A percentile compares a stretch with the other conserved stretches of the same genome.
phyloP scores from a whole-genome alignment of 768 basidiomycete species.

The Pholiota molesta region DNA sequence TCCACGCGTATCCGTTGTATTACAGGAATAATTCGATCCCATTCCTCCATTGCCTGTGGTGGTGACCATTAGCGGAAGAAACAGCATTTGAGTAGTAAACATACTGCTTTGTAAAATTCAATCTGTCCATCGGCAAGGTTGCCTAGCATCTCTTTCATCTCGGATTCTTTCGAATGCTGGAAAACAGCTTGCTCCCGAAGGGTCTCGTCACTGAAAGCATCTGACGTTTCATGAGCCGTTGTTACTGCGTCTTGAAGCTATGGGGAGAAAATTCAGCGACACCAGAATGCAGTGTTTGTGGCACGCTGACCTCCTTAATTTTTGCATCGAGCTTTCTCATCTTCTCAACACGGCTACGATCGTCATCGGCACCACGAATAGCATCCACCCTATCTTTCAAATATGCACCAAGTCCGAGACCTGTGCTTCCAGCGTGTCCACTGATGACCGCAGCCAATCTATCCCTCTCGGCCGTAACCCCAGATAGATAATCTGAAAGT shows the following conservation, averaged over 20 bases:
- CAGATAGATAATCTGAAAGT: constrained; percentile 90
- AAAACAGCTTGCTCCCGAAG: constrained; percentile 89
- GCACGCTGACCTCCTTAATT: constrained; percentile 84
- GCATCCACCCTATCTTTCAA: constrained; percentile 91
- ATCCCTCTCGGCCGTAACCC: constrained; percentile 92
- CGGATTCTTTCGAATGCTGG: constrained; percentile 87
- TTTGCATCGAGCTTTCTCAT: constrained; percentile 91
- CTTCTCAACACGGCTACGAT: constrained; percentile 89
- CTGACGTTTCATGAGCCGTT: constrained; percentile 92
- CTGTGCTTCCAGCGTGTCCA: constrained; percentile 85
- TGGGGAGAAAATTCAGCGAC: constrained; percentile 12
- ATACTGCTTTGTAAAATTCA: constrained; percentile 87
- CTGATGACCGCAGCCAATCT: constrained; percentile 86
- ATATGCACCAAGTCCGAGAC: constrained; percentile 86
- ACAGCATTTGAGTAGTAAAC: constrained; percentile 12
- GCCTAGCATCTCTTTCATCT: constrained; percentile 96
- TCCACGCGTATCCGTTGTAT: constrained; percentile 95
- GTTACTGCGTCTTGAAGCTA: constrained; percentile 97
- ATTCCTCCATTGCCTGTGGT: constrained; percentile 89
- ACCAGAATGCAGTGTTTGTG: background rate
- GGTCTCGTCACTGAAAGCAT: constrained; percentile 96
- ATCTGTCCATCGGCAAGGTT: constrained; percentile 94
- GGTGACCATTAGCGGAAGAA: constrained; percentile 4
- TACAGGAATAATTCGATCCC: constrained; percentile 93
- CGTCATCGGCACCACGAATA: constrained; percentile 90